Conservation (phyloP, 1,284 basidiomycete species). For the Melampsora larici-populina region DNA sequence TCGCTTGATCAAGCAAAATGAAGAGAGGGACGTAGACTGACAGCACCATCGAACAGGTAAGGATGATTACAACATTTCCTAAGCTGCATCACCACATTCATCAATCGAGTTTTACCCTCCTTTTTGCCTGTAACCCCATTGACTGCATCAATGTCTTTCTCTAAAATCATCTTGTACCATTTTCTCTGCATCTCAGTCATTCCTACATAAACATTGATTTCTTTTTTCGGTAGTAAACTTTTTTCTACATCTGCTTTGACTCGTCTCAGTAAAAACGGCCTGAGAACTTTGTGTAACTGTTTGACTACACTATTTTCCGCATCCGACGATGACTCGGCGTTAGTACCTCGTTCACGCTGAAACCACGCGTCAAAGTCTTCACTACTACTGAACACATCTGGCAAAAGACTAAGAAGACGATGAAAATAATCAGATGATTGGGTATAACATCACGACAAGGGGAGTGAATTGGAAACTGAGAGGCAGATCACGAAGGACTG, state of each 20-base stretch:
- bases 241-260: slow-evolving; percentile 99
- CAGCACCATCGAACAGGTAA: slow-evolving; percentile 52
- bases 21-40: slow-evolving; percentile 14
- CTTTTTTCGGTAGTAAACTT: slow-evolving; percentile 92
- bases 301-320: slow-evolving; percentile 71
- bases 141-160: slow-evolving; percentile 98
- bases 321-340: slow-evolving; percentile 24
- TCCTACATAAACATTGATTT: slow-evolving; percentile 98
- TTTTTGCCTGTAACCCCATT: slow-evolving; percentile 93
- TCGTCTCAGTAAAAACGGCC: slow-evolving; percentile 88
- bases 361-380: slow-evolving; percentile 70
- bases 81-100: slow-evolving; percentile 99
- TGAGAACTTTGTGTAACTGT: slow-evolving; percentile 92
- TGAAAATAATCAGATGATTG: too few relatives aligned
- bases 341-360: slow-evolving; percentile 57
- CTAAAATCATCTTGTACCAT: slow-evolving; percentile 79
- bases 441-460: not conserved
- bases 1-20: not conserved
- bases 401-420: slow-evolving; percentile 41
- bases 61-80: slow-evolving; percentile 61
- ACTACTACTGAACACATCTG: slow-evolving; percentile 57
- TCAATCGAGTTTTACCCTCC: slow-evolving; percentile 92
- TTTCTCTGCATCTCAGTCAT: slow-evolving; percentile 97
- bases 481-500: slow-evolving; percentile 52
- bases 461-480: too few relatives aligned